phyloP scores from a whole-genome alignment of 1,284 basidiomycete genomes.

The Tremellales sp. region DNA sequence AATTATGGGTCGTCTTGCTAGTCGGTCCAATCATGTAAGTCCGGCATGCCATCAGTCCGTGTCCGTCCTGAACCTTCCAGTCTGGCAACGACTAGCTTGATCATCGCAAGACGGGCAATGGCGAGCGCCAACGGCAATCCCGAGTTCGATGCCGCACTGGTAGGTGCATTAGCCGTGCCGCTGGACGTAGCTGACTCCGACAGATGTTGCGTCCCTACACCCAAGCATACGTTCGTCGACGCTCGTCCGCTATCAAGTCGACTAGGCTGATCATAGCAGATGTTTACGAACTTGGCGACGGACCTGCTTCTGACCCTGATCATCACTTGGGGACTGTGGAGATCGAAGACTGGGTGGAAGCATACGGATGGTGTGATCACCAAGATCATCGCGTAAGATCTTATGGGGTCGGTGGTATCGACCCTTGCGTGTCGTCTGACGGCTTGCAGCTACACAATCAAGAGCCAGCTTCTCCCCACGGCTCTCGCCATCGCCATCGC shows the following conservation, averaged over 20 bases:
- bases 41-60: neutral
- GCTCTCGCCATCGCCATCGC: neutral
- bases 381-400: conserved; percentile 10
- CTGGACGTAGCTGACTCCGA: neutral
- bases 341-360: conserved; percentile 26
- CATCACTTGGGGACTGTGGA: conserved; percentile 21
- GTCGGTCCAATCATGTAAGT: conserved; percentile 11
- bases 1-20: conserved; percentile 2
- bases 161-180: too few relatives aligned
- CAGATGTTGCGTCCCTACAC: neutral
- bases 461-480: neutral
- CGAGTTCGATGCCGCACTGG: conserved; percentile 9
- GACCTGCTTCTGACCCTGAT: conserved; percentile 10
- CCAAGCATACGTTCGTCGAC: neutral
- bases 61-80: neutral
- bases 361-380: conserved; percentile 23
- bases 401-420: too few relatives aligned
- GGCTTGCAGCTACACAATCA: neutral
- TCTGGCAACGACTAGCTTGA: neutral
- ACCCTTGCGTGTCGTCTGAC: too few relatives aligned
- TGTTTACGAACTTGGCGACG: conserved; percentile 5
- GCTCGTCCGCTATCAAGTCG: neutral
- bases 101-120: neutral
- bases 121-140: neutral
- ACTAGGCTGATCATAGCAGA: neutral